Evolutionary conservation across 2,329 filamentous ascomycete genomes (phyloP).

Genomic region (Blastomyces silverae): DNA sequence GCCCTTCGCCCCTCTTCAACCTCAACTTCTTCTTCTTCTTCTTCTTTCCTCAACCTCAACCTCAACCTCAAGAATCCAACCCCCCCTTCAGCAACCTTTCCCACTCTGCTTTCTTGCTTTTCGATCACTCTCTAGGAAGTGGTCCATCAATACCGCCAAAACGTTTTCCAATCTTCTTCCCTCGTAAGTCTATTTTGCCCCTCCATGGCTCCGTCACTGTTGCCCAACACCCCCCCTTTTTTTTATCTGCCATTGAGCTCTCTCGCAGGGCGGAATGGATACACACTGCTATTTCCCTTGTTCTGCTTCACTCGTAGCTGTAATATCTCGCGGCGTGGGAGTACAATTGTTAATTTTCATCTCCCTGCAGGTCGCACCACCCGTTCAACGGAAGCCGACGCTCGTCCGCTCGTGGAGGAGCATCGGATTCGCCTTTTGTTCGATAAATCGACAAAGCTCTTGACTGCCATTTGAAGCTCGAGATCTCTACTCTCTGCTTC

Average conservation of each 20-base stretch:
- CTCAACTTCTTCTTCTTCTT: slow-evolving; percentile 12
- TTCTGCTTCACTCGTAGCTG: background rate
- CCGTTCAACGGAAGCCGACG: slow-evolving; percentile 95
- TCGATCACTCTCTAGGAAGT: slow-evolving; percentile 38
- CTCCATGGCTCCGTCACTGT: no score
- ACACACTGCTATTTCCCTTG: background rate
- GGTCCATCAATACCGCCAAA: slow-evolving; percentile 65
- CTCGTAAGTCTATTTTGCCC: slow-evolving; percentile 59
- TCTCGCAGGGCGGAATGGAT: slow-evolving; percentile 11
- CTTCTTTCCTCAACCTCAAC: slow-evolving; percentile 14
- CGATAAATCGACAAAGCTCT: slow-evolving; percentile 35
- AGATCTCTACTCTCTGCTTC: slow-evolving; percentile 21
- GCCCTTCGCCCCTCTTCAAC: slow-evolving; percentile 11
- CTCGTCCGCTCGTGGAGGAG: slow-evolving; percentile 77
- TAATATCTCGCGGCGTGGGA: slow-evolving; percentile 16
- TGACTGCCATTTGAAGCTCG: slow-evolving; percentile 17
- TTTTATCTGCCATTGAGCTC: slow-evolving; percentile 6
- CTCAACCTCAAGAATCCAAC: background rate
- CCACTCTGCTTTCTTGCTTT: slow-evolving; percentile 16
- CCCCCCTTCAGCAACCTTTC: slow-evolving; percentile 8
- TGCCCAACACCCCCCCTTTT: no score
- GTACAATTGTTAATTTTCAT: slow-evolving; percentile 12
- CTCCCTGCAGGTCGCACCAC: slow-evolving; percentile 67
- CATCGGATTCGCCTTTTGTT: slow-evolving; percentile 54
- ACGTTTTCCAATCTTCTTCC: slow-evolving; percentile 99